Base-by-base conservation (phyloP, 148 eudicot genomes). In the Mesembryanthemum crystallinum region DNA sequence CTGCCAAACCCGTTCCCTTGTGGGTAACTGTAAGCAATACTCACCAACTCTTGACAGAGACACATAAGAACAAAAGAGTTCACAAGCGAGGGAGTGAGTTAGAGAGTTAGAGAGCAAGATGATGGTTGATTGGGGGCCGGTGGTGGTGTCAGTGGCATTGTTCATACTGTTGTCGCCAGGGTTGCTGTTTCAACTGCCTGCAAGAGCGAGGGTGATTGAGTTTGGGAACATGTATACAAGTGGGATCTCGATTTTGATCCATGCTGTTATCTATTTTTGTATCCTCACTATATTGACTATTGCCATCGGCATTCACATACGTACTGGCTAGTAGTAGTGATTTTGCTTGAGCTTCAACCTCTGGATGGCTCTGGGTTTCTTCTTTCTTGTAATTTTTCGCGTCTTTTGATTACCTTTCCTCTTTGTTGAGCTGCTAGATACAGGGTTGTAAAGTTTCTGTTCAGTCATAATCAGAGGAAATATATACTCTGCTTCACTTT, bases 161-260 rank as follows among this genome's bases (percentile, higher is more conserved):
- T 91, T 91, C 74, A 87, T 91, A 30, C 69, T 89, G 32, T 57
- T 91, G 29, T 91, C 96, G 8, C 96, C 97, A 20, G 97, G 93
- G 67, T 75, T 91, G 62, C 83, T 91, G 35, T 88, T 91, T 77
- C 93, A 91, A 72, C 25, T 89, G 1, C 97, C 97, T 7, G 93
- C 97, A 8, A 86, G 89, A 79, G 75, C 82, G 15, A 83, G 97
- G 78, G 88, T 88, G 63, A 81, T 91, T 24, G 97, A 91, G 67
- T 91, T 91, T 74, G 91, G 93, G 14, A 91, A 91, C 71, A 89
- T 91, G 97, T 73, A 64, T 71, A 91, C 97, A 30, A 91, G 97
- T 76, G 97, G 91, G 14, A 87, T 91, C 54, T 79, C 97, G 9
- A 85, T 91, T 37, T 71, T 91, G 68, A 82, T 89, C 51, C 97